A percentile compares a stretch with the other conserved stretches of the same genome.
phyloP scores from a whole-genome alignment of 305 asterid genomes.

The Fraxinus dipetala region DNA sequence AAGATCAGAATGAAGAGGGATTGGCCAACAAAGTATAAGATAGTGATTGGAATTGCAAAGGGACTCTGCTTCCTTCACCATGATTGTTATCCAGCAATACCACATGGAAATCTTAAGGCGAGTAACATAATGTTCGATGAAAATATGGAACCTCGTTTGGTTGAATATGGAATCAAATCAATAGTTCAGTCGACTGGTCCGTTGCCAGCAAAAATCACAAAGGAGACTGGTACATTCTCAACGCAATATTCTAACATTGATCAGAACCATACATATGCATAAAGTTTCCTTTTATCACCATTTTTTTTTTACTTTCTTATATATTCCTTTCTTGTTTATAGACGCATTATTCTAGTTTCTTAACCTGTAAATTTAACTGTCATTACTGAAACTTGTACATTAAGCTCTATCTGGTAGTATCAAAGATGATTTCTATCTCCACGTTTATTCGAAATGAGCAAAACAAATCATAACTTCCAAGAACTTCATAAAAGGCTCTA shows the following conservation, averaged over 20 bases:
- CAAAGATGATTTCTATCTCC: neutral
- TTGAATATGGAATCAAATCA: conserved; percentile 62
- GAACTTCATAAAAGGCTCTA: neutral
- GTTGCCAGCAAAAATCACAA: conserved; percentile 22
- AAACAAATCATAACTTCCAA: neutral
- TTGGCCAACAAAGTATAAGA: conserved; percentile 64
- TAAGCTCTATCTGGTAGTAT: neutral
- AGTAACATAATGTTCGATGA: conserved; percentile 72
- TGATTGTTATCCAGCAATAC: conserved; percentile 70
- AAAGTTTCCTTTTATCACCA: neutral
- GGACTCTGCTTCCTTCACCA: conserved; percentile 81
- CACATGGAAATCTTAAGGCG: conserved; percentile 74
- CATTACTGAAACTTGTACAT: neutral
- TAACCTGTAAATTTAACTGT: neutral
- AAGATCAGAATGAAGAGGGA: conserved; percentile 47
- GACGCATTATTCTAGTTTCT: neutral
- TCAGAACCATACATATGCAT: neutral
- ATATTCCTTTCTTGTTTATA: neutral
- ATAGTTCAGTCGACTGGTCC: conserved; percentile 36
- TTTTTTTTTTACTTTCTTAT: neutral
- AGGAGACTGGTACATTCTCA: conserved; percentile 53
- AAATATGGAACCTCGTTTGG: conserved; percentile 78
- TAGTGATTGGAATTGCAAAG: conserved; percentile 58
- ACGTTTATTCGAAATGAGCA: neutral
- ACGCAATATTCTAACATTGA: neutral